Conservation (phyloP, 352 stramenopile genomes). For the Globisporangium yorkense region DNA sequence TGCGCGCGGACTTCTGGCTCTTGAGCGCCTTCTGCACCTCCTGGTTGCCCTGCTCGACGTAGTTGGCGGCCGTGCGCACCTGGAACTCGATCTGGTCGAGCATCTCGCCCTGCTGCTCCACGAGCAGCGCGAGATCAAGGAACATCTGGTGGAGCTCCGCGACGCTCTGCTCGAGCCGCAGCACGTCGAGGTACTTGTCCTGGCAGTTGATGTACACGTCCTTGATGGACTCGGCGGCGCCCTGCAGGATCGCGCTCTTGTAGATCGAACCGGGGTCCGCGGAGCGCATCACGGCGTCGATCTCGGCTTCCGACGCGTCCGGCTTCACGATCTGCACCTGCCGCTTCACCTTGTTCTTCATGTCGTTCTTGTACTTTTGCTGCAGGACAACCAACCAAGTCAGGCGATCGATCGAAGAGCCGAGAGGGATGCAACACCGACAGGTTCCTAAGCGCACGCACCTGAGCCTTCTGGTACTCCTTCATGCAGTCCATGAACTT, state of each 20-base stretch:
- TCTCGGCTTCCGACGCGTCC: constrained; percentile 95
- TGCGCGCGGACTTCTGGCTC: constrained; percentile 94
- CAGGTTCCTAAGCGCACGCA: not conserved
- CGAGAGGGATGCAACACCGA: not conserved
- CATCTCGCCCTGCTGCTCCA: constrained; percentile 97
- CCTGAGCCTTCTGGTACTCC: constrained; percentile 92
- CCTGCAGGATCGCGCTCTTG: constrained; percentile 77
- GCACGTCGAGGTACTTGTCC: constrained; percentile 98
- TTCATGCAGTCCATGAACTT: constrained; percentile 99
- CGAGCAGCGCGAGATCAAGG: constrained; percentile 96
- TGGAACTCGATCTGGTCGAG: constrained; percentile 98
- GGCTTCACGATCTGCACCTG: constrained; percentile 98
- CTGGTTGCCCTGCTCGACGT: constrained; percentile 96
- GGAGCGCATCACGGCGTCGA: constrained; percentile 94
- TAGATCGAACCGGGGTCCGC: constrained; percentile 80
- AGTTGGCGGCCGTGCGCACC: constrained; percentile 90
- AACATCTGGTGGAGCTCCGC: constrained; percentile 99
- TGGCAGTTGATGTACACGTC: constrained; percentile 94
- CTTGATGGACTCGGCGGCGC: constrained; percentile 73
- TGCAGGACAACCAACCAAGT: constrained; percentile 27
- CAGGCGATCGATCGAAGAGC: not conserved
- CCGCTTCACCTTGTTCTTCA: constrained; percentile 97
- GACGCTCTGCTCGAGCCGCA: constrained; percentile 94
- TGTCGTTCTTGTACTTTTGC: constrained; percentile 97
- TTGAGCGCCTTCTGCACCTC: constrained; percentile 94